Evolutionary conservation across 2,329 filamentous ascomycete genomes (phyloP).

Genomic region (Chalaropsis thielavioides): DNA sequence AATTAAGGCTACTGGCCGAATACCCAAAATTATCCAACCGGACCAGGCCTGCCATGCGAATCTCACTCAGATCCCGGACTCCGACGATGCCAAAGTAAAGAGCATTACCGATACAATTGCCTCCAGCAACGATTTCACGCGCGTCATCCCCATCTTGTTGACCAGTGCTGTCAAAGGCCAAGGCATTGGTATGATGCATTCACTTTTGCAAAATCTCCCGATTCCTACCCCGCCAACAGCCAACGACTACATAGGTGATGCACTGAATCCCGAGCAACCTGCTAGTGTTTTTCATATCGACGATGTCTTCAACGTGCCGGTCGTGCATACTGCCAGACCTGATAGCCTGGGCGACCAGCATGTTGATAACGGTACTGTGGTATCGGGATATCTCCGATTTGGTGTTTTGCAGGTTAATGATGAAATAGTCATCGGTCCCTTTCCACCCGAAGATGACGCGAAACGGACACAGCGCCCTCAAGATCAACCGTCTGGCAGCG

Average conservation of each 20-base stretch:
- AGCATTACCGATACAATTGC: slow-evolving; percentile 39
- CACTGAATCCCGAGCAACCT: slow-evolving; percentile 44
- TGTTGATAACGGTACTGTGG: slow-evolving; percentile 49
- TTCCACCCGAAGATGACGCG: slow-evolving; percentile 37
- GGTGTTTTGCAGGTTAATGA: slow-evolving; percentile 68
- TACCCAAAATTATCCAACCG: slow-evolving; percentile 56
- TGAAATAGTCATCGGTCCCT: slow-evolving; percentile 64
- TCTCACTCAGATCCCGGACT: slow-evolving; percentile 40
- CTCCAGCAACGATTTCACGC: slow-evolving; percentile 26
- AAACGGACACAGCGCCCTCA: slow-evolving; percentile 25
- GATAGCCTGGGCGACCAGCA: slow-evolving; percentile 25
- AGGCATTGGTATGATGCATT: slow-evolving; percentile 70
- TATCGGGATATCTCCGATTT: slow-evolving; percentile 73
- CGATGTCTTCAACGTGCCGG: slow-evolving; percentile 67
- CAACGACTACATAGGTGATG: slow-evolving; percentile 39
- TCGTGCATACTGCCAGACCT: slow-evolving; percentile 32
- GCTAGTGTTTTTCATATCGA: slow-evolving; percentile 73
- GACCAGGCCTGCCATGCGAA: slow-evolving; percentile 36
- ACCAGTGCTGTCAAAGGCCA: slow-evolving; percentile 76
- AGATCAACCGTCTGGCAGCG: slow-evolving; percentile 29
- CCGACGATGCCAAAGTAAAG: slow-evolving; percentile 44
- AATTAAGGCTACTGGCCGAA: slow-evolving; percentile 60
- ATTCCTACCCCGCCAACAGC: slow-evolving; percentile 43
- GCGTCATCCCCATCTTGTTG: slow-evolving; percentile 66
- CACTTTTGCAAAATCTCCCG: slow-evolving; percentile 62